Evolutionary conservation across 345 rosid genomes (phyloP), one percentile per base, ranked within the genome.

Genomic region (Lumnitzera littorea): DNA sequence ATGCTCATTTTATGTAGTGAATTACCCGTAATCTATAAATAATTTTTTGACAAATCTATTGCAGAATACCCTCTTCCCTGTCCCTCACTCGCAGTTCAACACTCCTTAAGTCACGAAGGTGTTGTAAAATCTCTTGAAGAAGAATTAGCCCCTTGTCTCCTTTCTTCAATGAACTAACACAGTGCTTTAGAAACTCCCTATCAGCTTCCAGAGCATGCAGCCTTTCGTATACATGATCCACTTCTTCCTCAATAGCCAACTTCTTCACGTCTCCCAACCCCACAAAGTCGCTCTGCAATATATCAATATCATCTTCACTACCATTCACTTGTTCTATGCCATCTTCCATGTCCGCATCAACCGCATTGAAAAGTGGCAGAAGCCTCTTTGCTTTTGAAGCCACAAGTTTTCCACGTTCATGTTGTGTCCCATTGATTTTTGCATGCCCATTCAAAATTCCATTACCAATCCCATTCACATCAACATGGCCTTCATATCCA

Each of bases 201-300:
- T 95, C 97, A 13, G 95, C 94, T 53, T 95, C 99, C 0, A 95
- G 72, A 17, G 95, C 95, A 71, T 85, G 96, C 57, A 95, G 76
- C 69, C 97, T 86, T 66, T 85, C 96, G 14, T 91, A 84, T 11
- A 95, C 84, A 62, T 83, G 87, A 62, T 95, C 91, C 50, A 91
- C 86, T 58, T 84, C 97, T 51, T 86, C 99, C 70, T 84, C 97
- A 0, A 86, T 61, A 0, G 78, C 69, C 15, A 41, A 29, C 1
- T 64, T 57, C 71, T 60, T 71, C 70, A 67, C 71, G 60, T 58
- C 72, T 43, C 75, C 82, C 1, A 13, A 58, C 3, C 68, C 62
- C 24, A 70, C 55, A 24, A 74, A 61, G 65, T 73, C 67, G 13
- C 62, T 53, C 46, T 58, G 24, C 17, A 57, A 65, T 25, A 48